Evolutionary conservation across 768 basidiomycete species (phyloP).

Genomic region (Infundibulicybe gibba): DNA sequence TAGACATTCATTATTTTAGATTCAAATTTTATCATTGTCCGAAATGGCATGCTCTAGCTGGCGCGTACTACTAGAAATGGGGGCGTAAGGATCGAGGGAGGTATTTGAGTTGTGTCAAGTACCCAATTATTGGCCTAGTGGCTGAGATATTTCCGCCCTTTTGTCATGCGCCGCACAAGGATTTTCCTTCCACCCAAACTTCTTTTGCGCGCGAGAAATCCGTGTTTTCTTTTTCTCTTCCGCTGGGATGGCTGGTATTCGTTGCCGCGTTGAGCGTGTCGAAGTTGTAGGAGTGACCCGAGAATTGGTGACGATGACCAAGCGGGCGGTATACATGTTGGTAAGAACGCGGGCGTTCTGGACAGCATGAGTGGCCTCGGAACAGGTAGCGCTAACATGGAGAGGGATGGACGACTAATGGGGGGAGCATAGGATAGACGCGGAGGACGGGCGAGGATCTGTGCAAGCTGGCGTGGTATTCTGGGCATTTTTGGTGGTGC

Average conservation of each 20-base stretch:
- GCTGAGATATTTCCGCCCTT: conserved; percentile 75
- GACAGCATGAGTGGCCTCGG: conserved; percentile 16
- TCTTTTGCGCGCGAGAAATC: conserved; percentile 78
- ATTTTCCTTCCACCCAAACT: conserved; percentile 69
- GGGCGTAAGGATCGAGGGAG: neutral
- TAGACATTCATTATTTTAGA: conserved; percentile 1
- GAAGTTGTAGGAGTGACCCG: conserved; percentile 45
- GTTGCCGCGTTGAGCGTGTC: conserved; percentile 70
- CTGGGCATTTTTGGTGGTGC: conserved; percentile 36
- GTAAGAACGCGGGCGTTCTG: conserved; percentile 16
- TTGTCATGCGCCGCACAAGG: conserved; percentile 63
- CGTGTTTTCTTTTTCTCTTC: conserved; percentile 88
- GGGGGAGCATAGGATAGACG: conserved; percentile 18
- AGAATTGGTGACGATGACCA: conserved; percentile 30
- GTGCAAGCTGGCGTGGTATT: conserved; percentile 32
- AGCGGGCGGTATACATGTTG: conserved; percentile 13
- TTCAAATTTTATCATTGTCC: neutral
- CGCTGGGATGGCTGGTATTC: conserved; percentile 98
- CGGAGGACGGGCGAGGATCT: conserved; percentile 30
- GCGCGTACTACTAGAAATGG: too few species aligned
- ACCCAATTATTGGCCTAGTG: conserved; percentile 45
- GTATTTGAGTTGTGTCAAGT: too few species aligned
- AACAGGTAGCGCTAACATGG: conserved; percentile 7
- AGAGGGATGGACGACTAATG: conserved; percentile 10
- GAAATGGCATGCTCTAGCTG: too few species aligned